Evolutionary conservation across 176 grass and related monocot species (phyloP), one percentile per base, ranked within the genome.

Genomic region (Ensete ventricosum): DNA sequence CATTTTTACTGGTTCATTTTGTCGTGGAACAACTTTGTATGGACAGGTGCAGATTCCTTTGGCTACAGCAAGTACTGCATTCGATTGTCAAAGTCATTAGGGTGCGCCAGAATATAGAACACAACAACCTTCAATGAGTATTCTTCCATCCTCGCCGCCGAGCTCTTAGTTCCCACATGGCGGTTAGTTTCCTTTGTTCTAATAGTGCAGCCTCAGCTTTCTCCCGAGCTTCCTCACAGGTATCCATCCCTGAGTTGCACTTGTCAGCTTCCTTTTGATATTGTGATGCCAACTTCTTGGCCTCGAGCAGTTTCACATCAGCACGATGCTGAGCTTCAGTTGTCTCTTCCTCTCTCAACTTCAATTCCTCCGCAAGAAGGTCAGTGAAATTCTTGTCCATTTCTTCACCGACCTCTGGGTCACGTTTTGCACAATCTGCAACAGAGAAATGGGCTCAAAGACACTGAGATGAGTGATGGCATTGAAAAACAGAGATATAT

Each of bases 211-310:
- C 27, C 52, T 84, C 86, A 19, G 95, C 89, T 25, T 83, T 99
- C 72, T 99, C 90, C 71, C 95, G 78, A 71, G 95, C 81, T 85
- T 99, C 88, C 76, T 99, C 95, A 71, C 95, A 99, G 55, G 95
- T 99, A 78, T 99, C 85, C 90, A 99, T 99, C 52, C 95, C 95
- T 16, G 90, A 99, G 67, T 77, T 99, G 82, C 95, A 99, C 69
- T 99, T 99, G 84, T 94, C 91, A 76, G 91, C 95, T 69, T 94
- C 95, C 69, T 99, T 94, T 83, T 99, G 95, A 82, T 94, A 99
- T 67, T 94, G 91, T 10, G 95, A 99, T 51, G 88, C 87, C 27
- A 94, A 80, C 55, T 99, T 99, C 80, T 99, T 99, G 1, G 95
- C 95, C 78, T 94, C 95, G 0, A 99, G 84, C 67, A 99, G 77